A percentile compares a stretch with the other conserved stretches of the same genome.
Evolutionary conservation across 805 yeast genomes (phyloP).

Genomic region (Blastobotrys muscicola): DNA sequence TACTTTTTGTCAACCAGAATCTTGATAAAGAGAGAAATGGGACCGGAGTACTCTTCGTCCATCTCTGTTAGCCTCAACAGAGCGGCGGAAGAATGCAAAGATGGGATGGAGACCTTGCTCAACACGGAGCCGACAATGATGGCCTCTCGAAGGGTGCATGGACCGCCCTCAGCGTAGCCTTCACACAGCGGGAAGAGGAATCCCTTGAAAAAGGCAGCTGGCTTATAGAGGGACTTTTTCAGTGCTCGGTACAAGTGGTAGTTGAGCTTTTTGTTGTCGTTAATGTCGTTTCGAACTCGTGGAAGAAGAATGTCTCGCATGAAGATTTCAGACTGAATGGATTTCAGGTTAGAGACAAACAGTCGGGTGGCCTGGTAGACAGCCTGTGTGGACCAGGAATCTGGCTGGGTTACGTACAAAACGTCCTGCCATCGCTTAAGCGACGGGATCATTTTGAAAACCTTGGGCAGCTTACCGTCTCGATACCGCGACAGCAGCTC

Average conservation of each 20-base stretch:
- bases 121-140: conserved; percentile 89
- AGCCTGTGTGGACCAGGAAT: conserved; percentile 90
- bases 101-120: conserved; percentile 85
- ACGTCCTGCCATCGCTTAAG: conserved; percentile 94
- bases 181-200: conserved; percentile 86
- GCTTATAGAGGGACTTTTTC: conserved; percentile 89
- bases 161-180: conserved; percentile 33
- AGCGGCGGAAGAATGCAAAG: conserved; percentile 93
- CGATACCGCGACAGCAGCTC: conserved; percentile 78
- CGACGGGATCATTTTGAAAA: conserved; percentile 90
- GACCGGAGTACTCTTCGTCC: conserved; percentile 62
- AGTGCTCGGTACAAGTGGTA: conserved; percentile 88
- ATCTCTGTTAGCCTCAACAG: conserved; percentile 70
- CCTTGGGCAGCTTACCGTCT: conserved; percentile 93
- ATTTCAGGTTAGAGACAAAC: conserved; percentile 80
- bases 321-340: conserved; percentile 82
- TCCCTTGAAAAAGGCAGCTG: conserved; percentile 96
- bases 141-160: conserved; percentile 85
- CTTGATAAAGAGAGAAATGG: conserved; percentile 83
- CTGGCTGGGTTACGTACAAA: conserved; percentile 85
- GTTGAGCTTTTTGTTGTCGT: conserved; percentile 48
- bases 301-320: conserved; percentile 39
- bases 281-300: conserved; percentile 32
- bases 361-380: conserved; percentile 90
- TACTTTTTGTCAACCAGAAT: conserved; percentile 87